Conservation (phyloP, 495 filamentous ascomycete species). For the Bacidia gigantensis region DNA sequence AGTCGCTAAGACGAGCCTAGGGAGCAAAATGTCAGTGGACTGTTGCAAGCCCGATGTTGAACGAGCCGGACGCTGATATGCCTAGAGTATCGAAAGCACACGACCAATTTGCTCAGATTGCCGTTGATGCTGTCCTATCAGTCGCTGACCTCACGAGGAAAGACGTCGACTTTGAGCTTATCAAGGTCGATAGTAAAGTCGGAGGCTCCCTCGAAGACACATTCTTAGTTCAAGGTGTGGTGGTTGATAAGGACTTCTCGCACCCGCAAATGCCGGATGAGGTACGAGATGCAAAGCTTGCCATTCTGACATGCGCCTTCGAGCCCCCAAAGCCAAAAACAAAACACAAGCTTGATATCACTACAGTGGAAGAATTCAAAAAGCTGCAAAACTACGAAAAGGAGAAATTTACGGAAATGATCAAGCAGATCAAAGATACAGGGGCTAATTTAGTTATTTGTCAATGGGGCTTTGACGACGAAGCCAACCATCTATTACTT, state of each 20-base stretch:
- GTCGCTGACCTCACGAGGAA: constrained; percentile 92
- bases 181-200: constrained; percentile 98
- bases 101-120: constrained; percentile 94
- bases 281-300: constrained; percentile 87
- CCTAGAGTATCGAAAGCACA: constrained; percentile 84
- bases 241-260: constrained; percentile 99
- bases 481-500: constrained; percentile 91
- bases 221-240: constrained; percentile 88
- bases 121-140: constrained; percentile 89
- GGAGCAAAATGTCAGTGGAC: constrained; percentile 71
- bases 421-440: constrained; percentile 91
- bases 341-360: constrained; percentile 98
- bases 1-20: constrained; percentile 91
- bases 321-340: constrained; percentile 99
- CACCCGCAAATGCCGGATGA: constrained; percentile 97
- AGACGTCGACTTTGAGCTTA: constrained; percentile 97
- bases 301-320: constrained; percentile 95
- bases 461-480: constrained; percentile 99
- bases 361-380: constrained; percentile 93
- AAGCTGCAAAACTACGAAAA: constrained; percentile 89
- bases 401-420: constrained; percentile 96
- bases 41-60: not conserved
- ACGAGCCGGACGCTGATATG: constrained; percentile 18
- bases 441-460: constrained; percentile 97
- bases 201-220: constrained; percentile 92